Percentiles rank a stretch among this genome's conserved stretches.
These are phyloP conservation scores for Pyrrhoderma noxium DNA, from an alignment of 1,284 basidiomycete species.

Conservation along the genomic window DNA sequence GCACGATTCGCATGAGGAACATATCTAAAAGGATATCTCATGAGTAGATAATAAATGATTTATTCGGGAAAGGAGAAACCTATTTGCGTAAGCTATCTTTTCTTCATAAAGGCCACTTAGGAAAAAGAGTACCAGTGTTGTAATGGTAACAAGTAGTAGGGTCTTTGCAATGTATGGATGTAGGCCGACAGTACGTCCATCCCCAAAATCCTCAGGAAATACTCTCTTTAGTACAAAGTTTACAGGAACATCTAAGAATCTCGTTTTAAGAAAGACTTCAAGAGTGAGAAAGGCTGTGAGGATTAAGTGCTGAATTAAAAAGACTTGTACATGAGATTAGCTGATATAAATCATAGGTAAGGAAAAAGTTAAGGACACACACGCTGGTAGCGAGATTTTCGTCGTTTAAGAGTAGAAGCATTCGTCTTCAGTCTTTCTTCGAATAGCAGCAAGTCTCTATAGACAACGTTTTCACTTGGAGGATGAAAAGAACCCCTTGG, in stretches of 20 bases:
- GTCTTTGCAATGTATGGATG: conserved; percentile 72
- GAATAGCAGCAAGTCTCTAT: conserved; percentile 86
- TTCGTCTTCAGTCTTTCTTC: conserved; percentile 96
- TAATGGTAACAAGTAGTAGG: conserved; percentile 76
- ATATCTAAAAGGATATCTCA: conserved; percentile 61
- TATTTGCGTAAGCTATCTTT: conserved; percentile 94
- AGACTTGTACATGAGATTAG: conserved; percentile 43
- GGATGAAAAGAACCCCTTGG: conserved; percentile 50
- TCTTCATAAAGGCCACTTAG: conserved; percentile 95
- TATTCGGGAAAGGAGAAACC: conserved; percentile 43
- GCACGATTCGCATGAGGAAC: conserved; percentile 94
- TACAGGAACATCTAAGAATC: conserved; percentile 59
- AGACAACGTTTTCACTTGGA: conserved; percentile 66
- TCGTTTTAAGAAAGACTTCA: conserved; percentile 65
- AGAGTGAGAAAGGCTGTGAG: conserved; percentile 67
- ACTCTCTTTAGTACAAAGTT: conserved; percentile 40
- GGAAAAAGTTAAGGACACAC: conserved; percentile 28
- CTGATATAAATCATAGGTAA: neutral
- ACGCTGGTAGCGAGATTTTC: conserved; percentile 88
- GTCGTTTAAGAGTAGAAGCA: conserved; percentile 70
- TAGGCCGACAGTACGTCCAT: conserved; percentile 38
- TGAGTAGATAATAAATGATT: conserved; percentile 15
- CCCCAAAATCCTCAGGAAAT: conserved; percentile 43
- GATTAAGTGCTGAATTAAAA: conserved; percentile 62
- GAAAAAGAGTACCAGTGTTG: conserved; percentile 91